Base-by-base conservation (phyloP, 2,329 filamentous ascomycete species). In the Venturia effusa region DNA sequence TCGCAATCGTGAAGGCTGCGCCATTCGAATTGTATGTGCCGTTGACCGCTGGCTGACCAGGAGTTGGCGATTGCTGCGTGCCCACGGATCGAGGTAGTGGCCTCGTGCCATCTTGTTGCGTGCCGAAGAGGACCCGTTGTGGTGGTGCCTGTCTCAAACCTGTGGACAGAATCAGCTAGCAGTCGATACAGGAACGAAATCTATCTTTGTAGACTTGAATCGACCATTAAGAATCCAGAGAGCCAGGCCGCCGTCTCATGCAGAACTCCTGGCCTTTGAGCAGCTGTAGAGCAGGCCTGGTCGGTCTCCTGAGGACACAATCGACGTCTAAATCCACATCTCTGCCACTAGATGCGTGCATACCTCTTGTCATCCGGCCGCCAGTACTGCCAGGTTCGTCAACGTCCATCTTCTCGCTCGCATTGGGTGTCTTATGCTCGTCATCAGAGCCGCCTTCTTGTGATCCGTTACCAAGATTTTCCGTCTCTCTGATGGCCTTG, bases 81-180 rank as follows among this genome's bases (percentile, higher is more conserved):
- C 71, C 74, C 10, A 69, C 69, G 11, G 45, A 30, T 32, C 51
- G 22, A 32, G 71, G 69, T 22, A 88, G 84, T 63, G 88, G 83
- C 8, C 82, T 84, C 17, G 82, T 78, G 3, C 87, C 79, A 11
- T 83, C 83, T 1, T 86, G 86, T 69, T 95, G 90, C 37, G 90
- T 90, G 72, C 94, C 90, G 74, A 93, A 95, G 61, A 94, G 86
- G 62, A 92, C 86, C 67, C 90, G 83, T 71, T 92, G 90, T 0
- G 90, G 88, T 34, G 91, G 91, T n/a, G 90, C 89, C 73, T 94
- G 89, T 67, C 91, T 83, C 61, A 92, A 78, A 43, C 86, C 88
- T 66, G 67, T n/a, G 24, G 17, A 13, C 22, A 51, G n/a, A 11
- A 19, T 51, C 27, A 51, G 45, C 45, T 8, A 24, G n/a, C 22